A percentile compares a stretch with the other conserved stretches of the same genome.
phyloP scores from a whole-genome alignment of 176 grass and related monocot species.

The Alopecurus myosuroides region DNA sequence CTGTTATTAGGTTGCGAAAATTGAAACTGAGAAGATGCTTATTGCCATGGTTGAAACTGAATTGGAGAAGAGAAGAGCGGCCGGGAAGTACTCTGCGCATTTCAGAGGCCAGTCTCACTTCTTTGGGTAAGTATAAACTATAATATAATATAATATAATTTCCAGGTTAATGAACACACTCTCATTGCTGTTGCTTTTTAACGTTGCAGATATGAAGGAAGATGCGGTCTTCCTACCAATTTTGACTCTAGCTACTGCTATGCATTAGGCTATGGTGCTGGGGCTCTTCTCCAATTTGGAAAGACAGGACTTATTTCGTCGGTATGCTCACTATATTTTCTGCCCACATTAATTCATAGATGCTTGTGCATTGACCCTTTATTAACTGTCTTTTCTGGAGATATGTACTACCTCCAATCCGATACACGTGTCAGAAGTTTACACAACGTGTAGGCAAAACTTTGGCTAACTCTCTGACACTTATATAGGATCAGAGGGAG shows the following conservation, averaged over 20 bases:
- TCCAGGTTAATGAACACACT: background rate
- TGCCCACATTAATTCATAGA: background rate
- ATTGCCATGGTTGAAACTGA: conserved; percentile 98
- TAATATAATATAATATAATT: background rate
- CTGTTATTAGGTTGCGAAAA: conserved; percentile 78
- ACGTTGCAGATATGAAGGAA: conserved; percentile 87
- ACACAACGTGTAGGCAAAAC: too few species aligned
- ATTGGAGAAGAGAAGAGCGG: conserved; percentile 84
- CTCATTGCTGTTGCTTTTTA: conserved; percentile 13
- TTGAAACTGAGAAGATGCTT: conserved; percentile 99
- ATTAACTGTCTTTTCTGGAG: background rate
- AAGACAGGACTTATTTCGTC: conserved; percentile 96
- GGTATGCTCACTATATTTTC: conserved; percentile 38
- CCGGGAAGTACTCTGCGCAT: conserved; percentile 64
- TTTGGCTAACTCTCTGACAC: too few species aligned
- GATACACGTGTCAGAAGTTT: too few species aligned
- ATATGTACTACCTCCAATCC: too few species aligned
- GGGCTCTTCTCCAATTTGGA: conserved; percentile 72
- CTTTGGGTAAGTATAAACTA: conserved; percentile 64
- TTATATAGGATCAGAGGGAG: too few species aligned
- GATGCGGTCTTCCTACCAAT: conserved; percentile 92
- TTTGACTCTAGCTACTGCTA: conserved; percentile 97
- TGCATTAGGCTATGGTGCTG: conserved; percentile 80
- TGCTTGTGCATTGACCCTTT: background rate
- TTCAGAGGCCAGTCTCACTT: conserved; percentile 98